A percentile compares a stretch with the other conserved stretches of the same genome.
Evolutionary conservation across 257 asterid species (phyloP).

Genomic region (Solanum sejunctum): DNA sequence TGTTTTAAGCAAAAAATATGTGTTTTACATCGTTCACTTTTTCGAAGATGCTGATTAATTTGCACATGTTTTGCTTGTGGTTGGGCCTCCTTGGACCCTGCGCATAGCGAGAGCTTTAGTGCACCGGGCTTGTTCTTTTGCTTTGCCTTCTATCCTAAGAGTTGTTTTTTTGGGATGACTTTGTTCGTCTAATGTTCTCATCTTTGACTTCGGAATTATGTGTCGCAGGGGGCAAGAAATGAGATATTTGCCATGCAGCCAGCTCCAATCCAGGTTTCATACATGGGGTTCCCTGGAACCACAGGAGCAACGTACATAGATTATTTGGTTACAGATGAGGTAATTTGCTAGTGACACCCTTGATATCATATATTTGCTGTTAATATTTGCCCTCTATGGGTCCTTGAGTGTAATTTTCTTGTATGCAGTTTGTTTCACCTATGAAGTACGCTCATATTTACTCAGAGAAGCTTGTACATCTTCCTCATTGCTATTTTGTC

Average conservation of each 20-base stretch:
- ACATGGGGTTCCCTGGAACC: conserved; percentile 99
- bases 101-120: too few relatives aligned
- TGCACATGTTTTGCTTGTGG: not conserved
- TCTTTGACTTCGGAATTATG: not conserved
- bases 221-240: conserved; percentile 90
- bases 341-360: conserved; percentile 1
- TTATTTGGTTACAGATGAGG: conserved; percentile 97
- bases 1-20: not conserved
- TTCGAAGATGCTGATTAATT: not conserved
- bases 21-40: not conserved
- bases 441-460: conserved; percentile 63
- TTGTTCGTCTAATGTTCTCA: not conserved
- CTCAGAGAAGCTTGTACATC: conserved; percentile 90
- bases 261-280: conserved; percentile 98
- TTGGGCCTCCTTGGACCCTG: too few relatives aligned
- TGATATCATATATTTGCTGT: not conserved
- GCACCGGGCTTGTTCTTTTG: too few relatives aligned
- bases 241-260: conserved; percentile 99
- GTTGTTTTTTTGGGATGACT: too few relatives aligned
- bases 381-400: not conserved
- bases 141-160: not conserved
- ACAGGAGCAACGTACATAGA: conserved; percentile 91
- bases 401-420: not conserved
- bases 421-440: conserved; percentile 85
- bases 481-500: conserved; percentile 96